Base-by-base conservation (phyloP, 305 asterid species). In the Fraxinus nigra region DNA sequence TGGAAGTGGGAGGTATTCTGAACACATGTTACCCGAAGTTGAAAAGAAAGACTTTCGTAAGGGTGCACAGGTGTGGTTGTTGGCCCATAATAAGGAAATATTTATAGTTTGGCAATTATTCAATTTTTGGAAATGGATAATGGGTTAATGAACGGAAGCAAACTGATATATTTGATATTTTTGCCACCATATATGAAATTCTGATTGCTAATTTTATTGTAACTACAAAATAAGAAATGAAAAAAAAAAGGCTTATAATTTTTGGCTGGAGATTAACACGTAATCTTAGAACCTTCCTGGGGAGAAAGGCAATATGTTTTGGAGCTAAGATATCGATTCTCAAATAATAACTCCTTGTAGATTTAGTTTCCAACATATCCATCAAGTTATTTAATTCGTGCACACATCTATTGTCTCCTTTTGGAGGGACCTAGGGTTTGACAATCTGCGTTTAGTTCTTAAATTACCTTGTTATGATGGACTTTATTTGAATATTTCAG, bases 1-100 rank as follows among this genome's bases (percentile, higher is more conserved):
- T 89, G 99, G 99, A 83, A 92, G 90, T 87, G 99, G 99, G 54
- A 91, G 99, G 86, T 97, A 94, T 87, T 94, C 91, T 16, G 95
- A 91, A 80, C 90, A 84, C 85, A 97, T 96, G 99, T 82, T 96
- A 78, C 98, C 99, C 24, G 98, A 96, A 88, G 98, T 96, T 14
- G 97, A 93, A 89, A 92, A 90, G 90, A 91, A 90, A 84, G 88
- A 91, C 83, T 94, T 96, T 75, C 95, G 99, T 78, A 96, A 96
- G 97, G 99, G 99, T 83, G 90, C 99, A 51, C 98, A 96, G 99
- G 99, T 96, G 80, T 82, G 84, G 26, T 75, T 89, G 75, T 70
- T 30, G 75, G 40, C 40, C 14, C 43, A 70, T 70, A 70, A 70
- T 7, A 14, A 59, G 30, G 69, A 59, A 59, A 20, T 30, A 65